phyloP scores from a whole-genome alignment of 192 early-diverging fungal genomes.

The Coemansia sp. region DNA sequence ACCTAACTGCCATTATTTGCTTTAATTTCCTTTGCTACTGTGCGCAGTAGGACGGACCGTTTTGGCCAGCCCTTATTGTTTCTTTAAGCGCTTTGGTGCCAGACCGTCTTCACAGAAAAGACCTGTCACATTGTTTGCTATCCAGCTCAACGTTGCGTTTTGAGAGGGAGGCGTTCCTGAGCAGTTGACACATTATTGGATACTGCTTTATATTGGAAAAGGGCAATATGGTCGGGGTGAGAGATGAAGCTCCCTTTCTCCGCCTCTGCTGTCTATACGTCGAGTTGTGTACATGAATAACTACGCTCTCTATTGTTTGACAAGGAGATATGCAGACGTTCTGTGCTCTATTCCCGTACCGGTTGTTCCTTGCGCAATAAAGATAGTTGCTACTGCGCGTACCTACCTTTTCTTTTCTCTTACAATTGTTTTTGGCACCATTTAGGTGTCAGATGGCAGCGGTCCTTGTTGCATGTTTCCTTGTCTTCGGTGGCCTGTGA shows the following conservation, averaged over 20 bases:
- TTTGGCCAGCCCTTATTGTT: not conserved
- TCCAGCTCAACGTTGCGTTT: not conserved
- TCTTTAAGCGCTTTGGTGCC: not conserved
- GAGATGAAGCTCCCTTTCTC: slow-evolving; percentile 10
- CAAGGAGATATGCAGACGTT: not conserved
- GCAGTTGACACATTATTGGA: not conserved
- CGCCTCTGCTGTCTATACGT: not conserved
- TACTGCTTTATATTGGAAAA: slow-evolving; percentile 9
- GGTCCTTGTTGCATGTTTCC: not conserved
- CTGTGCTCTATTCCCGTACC: slow-evolving; percentile 9
- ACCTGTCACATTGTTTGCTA: not conserved
- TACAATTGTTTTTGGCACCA: not conserved
- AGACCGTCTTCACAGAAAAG: not conserved
- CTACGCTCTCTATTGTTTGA: not conserved
- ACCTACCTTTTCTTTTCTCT: not conserved
- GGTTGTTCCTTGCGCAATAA: slow-evolving; percentile 7
- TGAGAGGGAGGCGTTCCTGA: slow-evolving; percentile 6
- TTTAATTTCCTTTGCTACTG: not conserved
- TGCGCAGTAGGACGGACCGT: not conserved
- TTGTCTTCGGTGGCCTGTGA: not conserved
- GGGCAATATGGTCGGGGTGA: not conserved
- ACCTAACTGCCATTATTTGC: not conserved
- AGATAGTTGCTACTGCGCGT: slow-evolving; percentile 1
- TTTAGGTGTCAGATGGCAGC: not conserved
- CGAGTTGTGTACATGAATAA: not conserved